A percentile compares a stretch with the other conserved stretches of the same genome.
phyloP scores from a whole-genome alignment of 2,329 filamentous ascomycete species.

The Hypoxylon sp. region DNA sequence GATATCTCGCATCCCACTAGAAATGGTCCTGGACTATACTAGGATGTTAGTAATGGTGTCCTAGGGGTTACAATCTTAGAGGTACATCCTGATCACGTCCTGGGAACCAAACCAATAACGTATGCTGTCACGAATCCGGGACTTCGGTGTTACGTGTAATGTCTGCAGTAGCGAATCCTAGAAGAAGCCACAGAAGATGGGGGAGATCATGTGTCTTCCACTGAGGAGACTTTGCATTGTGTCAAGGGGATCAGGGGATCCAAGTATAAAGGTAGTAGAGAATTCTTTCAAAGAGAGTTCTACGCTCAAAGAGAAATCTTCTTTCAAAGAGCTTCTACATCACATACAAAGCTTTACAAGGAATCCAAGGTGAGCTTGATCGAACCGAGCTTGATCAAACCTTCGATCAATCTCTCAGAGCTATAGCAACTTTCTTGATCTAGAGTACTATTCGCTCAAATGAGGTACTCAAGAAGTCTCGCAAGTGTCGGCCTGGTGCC shows the following conservation, averaged over 20 bases:
- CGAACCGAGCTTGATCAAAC: constrained; percentile 12
- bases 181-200: constrained; percentile 11
- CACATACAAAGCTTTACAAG: constrained; percentile 1
- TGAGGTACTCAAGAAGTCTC: constrained; percentile 40
- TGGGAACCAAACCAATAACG: neutral
- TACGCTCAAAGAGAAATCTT: neutral
- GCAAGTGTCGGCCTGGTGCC: constrained; percentile 29
- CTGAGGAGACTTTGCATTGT: constrained; percentile 8
- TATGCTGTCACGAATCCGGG: constrained; percentile 14
- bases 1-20: constrained; percentile 6
- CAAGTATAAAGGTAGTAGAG: constrained; percentile 33
- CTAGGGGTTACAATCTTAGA: constrained; percentile 8
- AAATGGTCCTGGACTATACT: constrained; percentile 1
- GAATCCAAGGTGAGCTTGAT: constrained; percentile 7
- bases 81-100: neutral
- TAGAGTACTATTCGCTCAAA: constrained; percentile 1
- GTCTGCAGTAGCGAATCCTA: constrained; percentile 8
- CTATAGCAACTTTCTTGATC: neutral
- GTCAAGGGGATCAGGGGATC: constrained; percentile 1
- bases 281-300: neutral
- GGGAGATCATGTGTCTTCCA: constrained; percentile 17
- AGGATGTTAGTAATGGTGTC: neutral
- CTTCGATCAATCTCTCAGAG: neutral
- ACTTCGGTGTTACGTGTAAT: constrained; percentile 20
- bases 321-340: constrained; percentile 1